Percentiles rank a stretch among this genome's conserved stretches.
phyloP scores from a whole-genome alignment of 306 rosid species.

The Prinsepia uniflora region DNA sequence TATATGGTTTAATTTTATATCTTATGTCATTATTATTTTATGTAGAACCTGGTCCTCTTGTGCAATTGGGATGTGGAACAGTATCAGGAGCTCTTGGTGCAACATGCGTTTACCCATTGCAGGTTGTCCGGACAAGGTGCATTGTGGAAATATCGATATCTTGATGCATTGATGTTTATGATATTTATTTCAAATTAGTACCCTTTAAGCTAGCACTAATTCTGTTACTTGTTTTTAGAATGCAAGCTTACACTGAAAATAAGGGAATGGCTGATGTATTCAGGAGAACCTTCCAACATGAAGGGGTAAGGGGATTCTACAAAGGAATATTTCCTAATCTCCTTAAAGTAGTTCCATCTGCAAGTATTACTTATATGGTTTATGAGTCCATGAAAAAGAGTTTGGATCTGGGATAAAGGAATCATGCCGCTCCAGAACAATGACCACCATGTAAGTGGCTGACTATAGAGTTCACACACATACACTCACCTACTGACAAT shows the following conservation, averaged over 20 bases:
- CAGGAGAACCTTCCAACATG: conserved; percentile 62
- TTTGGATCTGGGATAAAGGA: conserved; percentile 57
- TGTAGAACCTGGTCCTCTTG: conserved; percentile 77
- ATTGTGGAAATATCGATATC: conserved; percentile 5
- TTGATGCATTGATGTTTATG: conserved; percentile 21
- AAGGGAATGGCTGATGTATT: conserved; percentile 74
- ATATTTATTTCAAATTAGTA: conserved; percentile 18
- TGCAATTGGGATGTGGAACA: conserved; percentile 87
- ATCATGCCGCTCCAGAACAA: conserved; percentile 14
- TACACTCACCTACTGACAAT: conserved; percentile 4
- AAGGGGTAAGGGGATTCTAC: conserved; percentile 76
- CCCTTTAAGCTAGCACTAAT: conserved; percentile 18
- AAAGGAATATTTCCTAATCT: conserved; percentile 80
- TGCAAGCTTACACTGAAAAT: conserved; percentile 68
- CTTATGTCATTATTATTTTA: conserved; percentile 16
- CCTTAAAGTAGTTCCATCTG: conserved; percentile 86
- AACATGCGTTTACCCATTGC: conserved; percentile 84
- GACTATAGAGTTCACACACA: conserved; percentile 30
- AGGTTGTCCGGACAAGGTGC: conserved; percentile 84
- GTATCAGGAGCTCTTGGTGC: conserved; percentile 93
- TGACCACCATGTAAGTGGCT: conserved; percentile 32
- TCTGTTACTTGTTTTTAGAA: conserved; percentile 45
- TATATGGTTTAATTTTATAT: conserved; percentile 26
- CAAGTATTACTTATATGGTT: conserved; percentile 80
- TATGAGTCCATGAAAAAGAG: conserved; percentile 73